Evolutionary conservation across 176 grass and related monocot species (phyloP).

Genomic region (Hordeum marinum): DNA sequence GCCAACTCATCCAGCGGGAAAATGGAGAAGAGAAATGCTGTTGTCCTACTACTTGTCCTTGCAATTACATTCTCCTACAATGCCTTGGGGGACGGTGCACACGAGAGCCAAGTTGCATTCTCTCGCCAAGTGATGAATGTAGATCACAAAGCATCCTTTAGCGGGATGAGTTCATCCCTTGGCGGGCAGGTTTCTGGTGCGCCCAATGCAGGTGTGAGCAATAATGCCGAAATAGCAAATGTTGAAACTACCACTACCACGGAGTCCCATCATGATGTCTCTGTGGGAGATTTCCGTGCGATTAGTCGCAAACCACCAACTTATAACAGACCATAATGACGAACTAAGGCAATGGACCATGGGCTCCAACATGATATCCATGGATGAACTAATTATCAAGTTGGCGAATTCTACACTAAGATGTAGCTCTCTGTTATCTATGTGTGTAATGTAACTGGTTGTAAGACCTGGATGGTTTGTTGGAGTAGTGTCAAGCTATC

Average conservation of each 20-base stretch:
- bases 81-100: neutral
- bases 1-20: neutral
- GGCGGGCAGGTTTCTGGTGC: neutral
- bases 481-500: neutral
- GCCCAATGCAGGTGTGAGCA: neutral
- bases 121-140: constrained; percentile 30
- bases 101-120: neutral
- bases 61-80: constrained; percentile 2
- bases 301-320: neutral
- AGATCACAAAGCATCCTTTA: neutral
- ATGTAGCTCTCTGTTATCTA: neutral
- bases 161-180: neutral
- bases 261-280: constrained; percentile 40
- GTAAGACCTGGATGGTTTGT: neutral
- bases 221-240: constrained; percentile 1
- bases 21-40: neutral
- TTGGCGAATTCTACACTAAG: neutral
- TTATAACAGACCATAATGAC: constrained; percentile 19
- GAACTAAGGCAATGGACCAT: neutral
- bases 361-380: neutral
- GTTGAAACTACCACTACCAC: neutral
- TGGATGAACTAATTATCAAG: neutral
- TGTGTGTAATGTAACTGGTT: neutral
- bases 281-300: constrained; percentile 9
- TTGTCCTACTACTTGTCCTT: neutral